phyloP scores from a whole-genome alignment of 805 yeast species.

The Priceomyces medius region DNA sequence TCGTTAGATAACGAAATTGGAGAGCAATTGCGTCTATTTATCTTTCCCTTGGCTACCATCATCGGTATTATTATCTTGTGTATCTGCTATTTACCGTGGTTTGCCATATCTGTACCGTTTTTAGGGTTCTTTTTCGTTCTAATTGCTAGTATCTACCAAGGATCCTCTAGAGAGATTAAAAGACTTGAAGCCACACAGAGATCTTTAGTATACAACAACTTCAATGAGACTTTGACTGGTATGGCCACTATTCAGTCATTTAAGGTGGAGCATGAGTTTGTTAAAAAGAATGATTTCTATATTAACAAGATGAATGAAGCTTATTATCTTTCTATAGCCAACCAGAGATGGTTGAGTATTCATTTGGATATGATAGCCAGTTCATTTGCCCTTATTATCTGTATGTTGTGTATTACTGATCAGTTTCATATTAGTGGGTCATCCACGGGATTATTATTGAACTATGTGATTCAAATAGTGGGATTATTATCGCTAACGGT shows the following conservation, averaged over 20 bases:
- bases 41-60: constrained; percentile 41
- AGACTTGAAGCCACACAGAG: constrained; percentile 49
- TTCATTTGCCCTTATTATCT: constrained; percentile 50
- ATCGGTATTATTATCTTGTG: constrained; percentile 44
- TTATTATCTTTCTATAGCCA: constrained; percentile 47
- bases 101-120: constrained; percentile 55
- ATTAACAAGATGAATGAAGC: constrained; percentile 53
- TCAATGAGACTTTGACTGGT: constrained; percentile 50
- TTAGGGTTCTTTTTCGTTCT: constrained; percentile 40
- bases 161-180: constrained; percentile 48
- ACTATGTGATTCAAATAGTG: constrained; percentile 58
- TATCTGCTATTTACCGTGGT: constrained; percentile 53
- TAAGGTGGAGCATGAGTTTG: constrained; percentile 30
- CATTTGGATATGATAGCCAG: constrained; percentile 51
- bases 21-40: constrained; percentile 40
- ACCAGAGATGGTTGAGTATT: constrained; percentile 65
- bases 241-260: constrained; percentile 46
- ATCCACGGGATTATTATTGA: constrained; percentile 60
- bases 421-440: constrained; percentile 57
- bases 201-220: constrained; percentile 48
- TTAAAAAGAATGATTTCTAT: constrained; percentile 42
- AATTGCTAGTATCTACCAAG: constrained; percentile 46
- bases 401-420: constrained; percentile 58
- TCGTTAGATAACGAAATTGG: constrained; percentile 46
- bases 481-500: constrained; percentile 53